A percentile compares a stretch with the other conserved stretches of the same genome.
Evolutionary conservation across 2,329 filamentous ascomycete species (phyloP).

Genomic region (Claviceps cyperi): DNA sequence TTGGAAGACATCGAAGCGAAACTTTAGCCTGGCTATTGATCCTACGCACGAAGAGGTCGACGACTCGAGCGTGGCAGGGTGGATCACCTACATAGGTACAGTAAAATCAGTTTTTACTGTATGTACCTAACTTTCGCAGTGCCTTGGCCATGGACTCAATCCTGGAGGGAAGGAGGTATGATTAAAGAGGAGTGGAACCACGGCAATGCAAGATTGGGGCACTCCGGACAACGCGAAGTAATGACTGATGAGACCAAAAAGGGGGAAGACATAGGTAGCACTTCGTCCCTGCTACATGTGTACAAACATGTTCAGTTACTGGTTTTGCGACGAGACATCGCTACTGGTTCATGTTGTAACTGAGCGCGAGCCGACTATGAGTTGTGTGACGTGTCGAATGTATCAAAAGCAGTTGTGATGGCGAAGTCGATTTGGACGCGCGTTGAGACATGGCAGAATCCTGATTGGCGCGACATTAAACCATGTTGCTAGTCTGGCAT

Average conservation of each 20-base stretch:
- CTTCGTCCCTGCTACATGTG: neutral
- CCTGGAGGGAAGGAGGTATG: neutral
- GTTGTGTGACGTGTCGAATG: neutral
- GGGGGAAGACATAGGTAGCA: neutral
- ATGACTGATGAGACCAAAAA: conserved; percentile 3
- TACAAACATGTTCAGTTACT: neutral
- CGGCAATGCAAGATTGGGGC: neutral
- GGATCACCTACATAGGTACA: no score
- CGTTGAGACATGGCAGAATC: neutral
- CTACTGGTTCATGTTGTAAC: neutral
- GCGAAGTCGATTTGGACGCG: neutral
- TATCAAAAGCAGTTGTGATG: neutral
- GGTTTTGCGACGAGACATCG: neutral
- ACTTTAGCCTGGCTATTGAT: conserved; percentile 16
- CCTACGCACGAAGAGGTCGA: neutral
- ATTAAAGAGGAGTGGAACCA: conserved; percentile 1
- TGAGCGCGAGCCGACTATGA: neutral
- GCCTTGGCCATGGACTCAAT: neutral
- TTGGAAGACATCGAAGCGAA: conserved; percentile 9
- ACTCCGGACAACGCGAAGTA: conserved; percentile 7
- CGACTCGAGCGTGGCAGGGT: neutral
- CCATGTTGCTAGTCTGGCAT: neutral
- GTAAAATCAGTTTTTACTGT: no score
- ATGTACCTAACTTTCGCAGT: neutral
- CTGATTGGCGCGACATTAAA: neutral